Evolutionary conservation across 345 rosid species (phyloP).

Genomic region (Stellera chamaejasme): DNA sequence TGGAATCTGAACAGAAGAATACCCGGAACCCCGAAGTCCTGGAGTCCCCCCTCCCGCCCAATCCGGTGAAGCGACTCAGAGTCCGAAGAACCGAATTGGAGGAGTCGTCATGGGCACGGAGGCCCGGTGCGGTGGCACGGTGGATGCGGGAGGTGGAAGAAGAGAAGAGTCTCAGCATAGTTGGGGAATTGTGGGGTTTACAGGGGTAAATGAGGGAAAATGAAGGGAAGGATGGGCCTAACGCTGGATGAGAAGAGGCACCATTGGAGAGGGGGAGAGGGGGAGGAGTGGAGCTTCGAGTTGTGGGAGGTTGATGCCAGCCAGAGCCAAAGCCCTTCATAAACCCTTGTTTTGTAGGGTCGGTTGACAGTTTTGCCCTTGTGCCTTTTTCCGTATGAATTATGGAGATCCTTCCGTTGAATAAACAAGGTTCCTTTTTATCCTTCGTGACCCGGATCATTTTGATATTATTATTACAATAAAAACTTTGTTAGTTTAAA

Average conservation of each 20-base stretch:
- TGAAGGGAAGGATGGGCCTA: constrained; percentile 13
- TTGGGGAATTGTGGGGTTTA: constrained; percentile 9
- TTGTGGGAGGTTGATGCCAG: constrained; percentile 17
- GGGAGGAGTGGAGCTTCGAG: constrained; percentile 13
- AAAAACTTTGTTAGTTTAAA: too few relatives aligned
- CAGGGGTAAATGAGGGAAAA: constrained; percentile 6
- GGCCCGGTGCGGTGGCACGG: constrained; percentile 17
- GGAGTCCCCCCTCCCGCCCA: constrained; percentile 27
- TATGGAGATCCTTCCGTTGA: neutral
- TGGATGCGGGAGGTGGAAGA: constrained; percentile 33
- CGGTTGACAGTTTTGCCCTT: constrained; percentile 16
- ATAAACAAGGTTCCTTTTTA: too few relatives aligned
- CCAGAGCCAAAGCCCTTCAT: constrained; percentile 38
- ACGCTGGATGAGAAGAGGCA: constrained; percentile 5
- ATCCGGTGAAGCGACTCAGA: constrained; percentile 37
- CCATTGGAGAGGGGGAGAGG: constrained; percentile 22
- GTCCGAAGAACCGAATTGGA: constrained; percentile 23
- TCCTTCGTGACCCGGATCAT: too few relatives aligned
- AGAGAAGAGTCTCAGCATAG: constrained; percentile 63
- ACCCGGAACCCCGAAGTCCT: constrained; percentile 31
- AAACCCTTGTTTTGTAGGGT: constrained; percentile 32
- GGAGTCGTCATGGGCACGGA: constrained; percentile 20
- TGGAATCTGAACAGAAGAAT: constrained; percentile 72
- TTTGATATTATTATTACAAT: too few relatives aligned
- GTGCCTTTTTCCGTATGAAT: neutral